phyloP scores from a whole-genome alignment of 2,329 filamentous ascomycete genomes.

The Fusarium nelsonii region DNA sequence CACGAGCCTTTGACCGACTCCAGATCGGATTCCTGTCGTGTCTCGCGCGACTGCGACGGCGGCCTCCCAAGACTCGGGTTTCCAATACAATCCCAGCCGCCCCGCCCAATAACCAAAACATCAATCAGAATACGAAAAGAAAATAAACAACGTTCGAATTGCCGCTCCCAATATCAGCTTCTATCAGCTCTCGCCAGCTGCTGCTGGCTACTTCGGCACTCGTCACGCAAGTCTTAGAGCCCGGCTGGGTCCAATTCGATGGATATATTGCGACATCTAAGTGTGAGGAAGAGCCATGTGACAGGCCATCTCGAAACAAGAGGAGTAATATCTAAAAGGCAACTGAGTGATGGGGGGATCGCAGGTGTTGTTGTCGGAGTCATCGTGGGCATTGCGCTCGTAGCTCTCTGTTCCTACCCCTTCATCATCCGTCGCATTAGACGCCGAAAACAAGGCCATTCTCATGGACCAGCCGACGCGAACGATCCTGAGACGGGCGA shows the following conservation, averaged over 20 bases:
- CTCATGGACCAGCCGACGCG: constrained; percentile 25
- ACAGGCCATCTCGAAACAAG: constrained; percentile 40
- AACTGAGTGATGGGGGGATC: constrained; percentile 53
- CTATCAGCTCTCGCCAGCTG: constrained; percentile 41
- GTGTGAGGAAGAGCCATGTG: constrained; percentile 42
- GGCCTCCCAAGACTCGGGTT: constrained; percentile 43
- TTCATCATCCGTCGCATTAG: constrained; percentile 53
- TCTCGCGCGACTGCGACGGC: constrained; percentile 43
- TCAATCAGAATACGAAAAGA: constrained; percentile 25
- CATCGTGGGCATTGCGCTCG: constrained; percentile 51
- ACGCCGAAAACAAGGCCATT: constrained; percentile 45
- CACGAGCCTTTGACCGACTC: constrained; percentile 39
- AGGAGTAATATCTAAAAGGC: constrained; percentile 45
- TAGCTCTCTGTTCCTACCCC: constrained; percentile 57
- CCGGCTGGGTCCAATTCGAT: constrained; percentile 34
- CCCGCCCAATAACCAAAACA: constrained; percentile 35
- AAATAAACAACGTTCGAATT: constrained; percentile 29
- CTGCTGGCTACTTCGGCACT: constrained; percentile 32
- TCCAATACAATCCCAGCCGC: constrained; percentile 33
- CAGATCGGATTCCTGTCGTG: constrained; percentile 24
- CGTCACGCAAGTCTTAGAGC: constrained; percentile 25
- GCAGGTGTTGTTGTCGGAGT: constrained; percentile 56
- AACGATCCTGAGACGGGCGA: constrained; percentile 51
- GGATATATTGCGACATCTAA: constrained; percentile 39
- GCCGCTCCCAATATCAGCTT: constrained; percentile 28